Conservation (phyloP, 176 grass and related monocot species). For the Dendrocalamus sinicus region DNA sequence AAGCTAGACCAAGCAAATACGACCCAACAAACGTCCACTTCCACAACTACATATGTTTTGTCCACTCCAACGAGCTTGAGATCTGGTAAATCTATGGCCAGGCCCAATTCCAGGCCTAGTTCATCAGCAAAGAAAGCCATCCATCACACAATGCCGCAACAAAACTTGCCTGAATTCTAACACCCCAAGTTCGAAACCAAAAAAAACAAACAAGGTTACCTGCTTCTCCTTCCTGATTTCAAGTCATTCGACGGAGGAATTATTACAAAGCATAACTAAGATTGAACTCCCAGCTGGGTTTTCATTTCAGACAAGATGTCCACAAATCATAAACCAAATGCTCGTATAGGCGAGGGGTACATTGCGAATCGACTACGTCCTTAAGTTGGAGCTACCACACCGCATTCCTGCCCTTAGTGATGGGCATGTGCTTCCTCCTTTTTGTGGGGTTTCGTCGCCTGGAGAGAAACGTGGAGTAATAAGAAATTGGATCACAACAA, state of each 20-base stretch:
- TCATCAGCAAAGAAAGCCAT: not conserved
- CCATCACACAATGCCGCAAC: not conserved
- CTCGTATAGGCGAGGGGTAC: not conserved
- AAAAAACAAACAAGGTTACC: not conserved
- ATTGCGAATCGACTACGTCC: conserved; percentile 4
- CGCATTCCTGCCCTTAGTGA: conserved; percentile 40
- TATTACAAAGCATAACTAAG: conserved; percentile 41
- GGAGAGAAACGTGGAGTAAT: not conserved
- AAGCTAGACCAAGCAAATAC: too few relatives aligned
- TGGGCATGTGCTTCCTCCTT: conserved; percentile 57
- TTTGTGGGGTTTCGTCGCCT: conserved; percentile 60
- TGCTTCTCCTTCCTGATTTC: conserved; percentile 19
- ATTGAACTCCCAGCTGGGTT: not conserved
- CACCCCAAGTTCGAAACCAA: not conserved
- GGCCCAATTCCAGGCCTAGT: not conserved
- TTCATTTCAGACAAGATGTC: conserved; percentile 17
- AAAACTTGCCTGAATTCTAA: not conserved
- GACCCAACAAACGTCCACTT: too few relatives aligned
- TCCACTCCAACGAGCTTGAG: too few relatives aligned
- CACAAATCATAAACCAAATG: conserved; percentile 40
- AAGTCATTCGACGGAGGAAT: conserved; percentile 28
- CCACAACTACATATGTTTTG: too few relatives aligned
- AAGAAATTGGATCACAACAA: not conserved
- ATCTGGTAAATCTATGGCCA: not conserved
- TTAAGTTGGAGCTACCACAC: not conserved